Evolutionary conservation across 495 filamentous ascomycete species (phyloP).

Genomic region (Penicillium salamii): DNA sequence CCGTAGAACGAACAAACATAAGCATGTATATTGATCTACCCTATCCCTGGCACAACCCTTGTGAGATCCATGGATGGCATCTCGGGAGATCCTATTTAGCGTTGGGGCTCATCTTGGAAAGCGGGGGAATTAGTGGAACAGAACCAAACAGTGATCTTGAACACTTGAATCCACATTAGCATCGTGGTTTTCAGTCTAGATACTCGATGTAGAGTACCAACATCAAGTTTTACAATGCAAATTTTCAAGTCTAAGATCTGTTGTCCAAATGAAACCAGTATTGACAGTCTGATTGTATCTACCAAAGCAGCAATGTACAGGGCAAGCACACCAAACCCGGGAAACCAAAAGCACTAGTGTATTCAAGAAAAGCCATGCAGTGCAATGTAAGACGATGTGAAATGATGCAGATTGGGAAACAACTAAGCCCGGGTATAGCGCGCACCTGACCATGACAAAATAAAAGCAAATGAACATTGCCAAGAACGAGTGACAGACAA

Average conservation of each 20-base stretch:
- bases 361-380: conserved; percentile 8
- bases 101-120: too few relatives aligned
- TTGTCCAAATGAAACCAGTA: not conserved
- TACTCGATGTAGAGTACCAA: too few relatives aligned
- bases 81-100: too few relatives aligned
- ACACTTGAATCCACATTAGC: too few relatives aligned
- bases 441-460: conserved; percentile 34
- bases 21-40: too few relatives aligned
- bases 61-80: too few relatives aligned
- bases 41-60: too few relatives aligned
- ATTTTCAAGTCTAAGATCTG: too few relatives aligned
- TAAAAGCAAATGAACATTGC: conserved; percentile 1
- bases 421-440: conserved; percentile 37
- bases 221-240: too few relatives aligned
- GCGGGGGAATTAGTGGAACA: not conserved
- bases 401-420: conserved; percentile 12
- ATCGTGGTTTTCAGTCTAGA: too few relatives aligned
- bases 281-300: conserved; percentile 16
- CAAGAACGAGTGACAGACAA: conserved; percentile 1
- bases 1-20: too few relatives aligned
- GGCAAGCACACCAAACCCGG: conserved; percentile 17
- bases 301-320: conserved; percentile 10
- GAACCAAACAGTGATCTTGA: too few relatives aligned
- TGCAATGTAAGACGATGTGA: conserved; percentile 2
- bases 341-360: conserved; percentile 11